phyloP scores from a whole-genome alignment of 2,329 filamentous ascomycete species.

The Knoxdaviesia capensis region DNA sequence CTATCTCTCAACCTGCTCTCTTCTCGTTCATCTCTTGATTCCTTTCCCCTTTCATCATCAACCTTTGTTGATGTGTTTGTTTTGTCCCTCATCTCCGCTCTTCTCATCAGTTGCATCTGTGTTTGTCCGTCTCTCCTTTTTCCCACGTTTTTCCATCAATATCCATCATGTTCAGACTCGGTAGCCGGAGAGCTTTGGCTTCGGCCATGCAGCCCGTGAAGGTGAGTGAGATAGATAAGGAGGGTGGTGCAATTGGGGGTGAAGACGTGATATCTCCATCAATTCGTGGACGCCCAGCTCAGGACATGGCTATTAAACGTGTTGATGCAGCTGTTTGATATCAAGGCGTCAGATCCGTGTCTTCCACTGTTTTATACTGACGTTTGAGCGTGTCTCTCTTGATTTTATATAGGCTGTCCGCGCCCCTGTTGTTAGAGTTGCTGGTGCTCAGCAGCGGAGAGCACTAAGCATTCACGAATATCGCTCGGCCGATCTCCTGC shows the following conservation, averaged over 20 bases:
- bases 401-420: constrained; percentile 8
- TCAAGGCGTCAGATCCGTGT: too few relatives aligned
- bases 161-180: constrained; percentile 61
- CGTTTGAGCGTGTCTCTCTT: background rate
- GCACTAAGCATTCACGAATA: constrained; percentile 96
- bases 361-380: background rate
- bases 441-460: constrained; percentile 63
- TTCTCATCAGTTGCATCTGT: constrained; percentile 3
- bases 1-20: background rate
- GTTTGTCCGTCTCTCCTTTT: background rate
- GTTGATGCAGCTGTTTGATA: too few relatives aligned
- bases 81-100: constrained; percentile 2
- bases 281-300: background rate
- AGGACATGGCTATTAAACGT: too few relatives aligned
- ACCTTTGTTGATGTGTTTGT: background rate
- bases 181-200: constrained; percentile 61
- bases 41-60: background rate
- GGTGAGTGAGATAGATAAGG: constrained; percentile 26
- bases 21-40: background rate
- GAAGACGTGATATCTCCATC: background rate
- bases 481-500: constrained; percentile 80
- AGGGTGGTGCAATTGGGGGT: background rate
- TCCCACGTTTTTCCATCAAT: constrained; percentile 2
- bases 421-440: constrained; percentile 30
- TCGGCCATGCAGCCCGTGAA: constrained; percentile 60